Conservation (phyloP, 2,329 filamentous ascomycete genomes). For the Penicillium digitatum region DNA sequence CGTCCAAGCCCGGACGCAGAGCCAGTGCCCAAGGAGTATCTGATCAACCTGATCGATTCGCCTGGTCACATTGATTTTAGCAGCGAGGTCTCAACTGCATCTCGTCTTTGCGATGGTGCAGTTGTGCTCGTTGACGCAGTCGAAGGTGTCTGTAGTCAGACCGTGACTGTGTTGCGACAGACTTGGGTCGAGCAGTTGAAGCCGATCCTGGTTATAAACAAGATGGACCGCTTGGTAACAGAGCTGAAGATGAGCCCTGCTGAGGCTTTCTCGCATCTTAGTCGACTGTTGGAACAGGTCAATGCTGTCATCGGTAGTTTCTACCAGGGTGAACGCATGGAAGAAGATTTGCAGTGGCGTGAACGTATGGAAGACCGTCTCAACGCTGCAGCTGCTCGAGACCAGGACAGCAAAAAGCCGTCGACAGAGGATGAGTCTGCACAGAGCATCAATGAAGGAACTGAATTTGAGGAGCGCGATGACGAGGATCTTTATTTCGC, state of each 20-base stretch:
- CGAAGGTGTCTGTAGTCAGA: slow-evolving; percentile 97
- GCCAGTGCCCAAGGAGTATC: slow-evolving; percentile 77
- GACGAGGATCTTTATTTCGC: slow-evolving; percentile 98
- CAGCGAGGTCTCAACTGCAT: slow-evolving; percentile 95
- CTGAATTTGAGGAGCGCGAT: slow-evolving; percentile 79
- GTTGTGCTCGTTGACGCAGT: slow-evolving; percentile 94
- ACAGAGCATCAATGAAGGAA: slow-evolving; percentile 47
- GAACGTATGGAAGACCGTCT: slow-evolving; percentile 86
- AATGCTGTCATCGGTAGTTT: slow-evolving; percentile 97
- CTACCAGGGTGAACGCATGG: slow-evolving; percentile 97
- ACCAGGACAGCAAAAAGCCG: slow-evolving; percentile 45
- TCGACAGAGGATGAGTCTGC: slow-evolving; percentile 47
- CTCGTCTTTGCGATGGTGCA: slow-evolving; percentile 87
- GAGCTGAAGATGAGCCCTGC: slow-evolving; percentile 89
- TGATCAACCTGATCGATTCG: slow-evolving; percentile 97
- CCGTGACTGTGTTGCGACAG: slow-evolving; percentile 91
- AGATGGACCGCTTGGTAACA: slow-evolving; percentile 91
- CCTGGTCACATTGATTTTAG: slow-evolving; percentile 98
- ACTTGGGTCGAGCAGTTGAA: slow-evolving; percentile 95
- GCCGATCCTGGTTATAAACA: slow-evolving; percentile 93
- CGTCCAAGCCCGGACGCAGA: slow-evolving; percentile 63
- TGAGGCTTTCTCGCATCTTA: slow-evolving; percentile 86
- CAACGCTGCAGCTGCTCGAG: slow-evolving; percentile 64
- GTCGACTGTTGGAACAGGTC: slow-evolving; percentile 86
- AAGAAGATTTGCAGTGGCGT: slow-evolving; percentile 93